Conservation (phyloP, 78 protist genomes). For the Acrasis kona region DNA sequence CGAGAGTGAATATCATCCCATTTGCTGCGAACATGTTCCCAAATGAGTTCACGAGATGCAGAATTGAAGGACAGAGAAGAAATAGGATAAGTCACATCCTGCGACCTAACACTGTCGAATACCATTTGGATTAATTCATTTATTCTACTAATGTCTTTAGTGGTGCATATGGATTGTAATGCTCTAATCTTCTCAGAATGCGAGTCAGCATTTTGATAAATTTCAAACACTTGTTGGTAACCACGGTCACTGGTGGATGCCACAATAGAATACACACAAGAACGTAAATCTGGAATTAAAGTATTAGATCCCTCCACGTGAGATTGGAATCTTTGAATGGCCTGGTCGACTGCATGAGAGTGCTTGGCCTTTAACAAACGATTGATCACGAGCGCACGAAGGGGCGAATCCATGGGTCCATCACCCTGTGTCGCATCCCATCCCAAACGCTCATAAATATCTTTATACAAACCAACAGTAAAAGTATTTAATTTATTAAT, state of each 20-base stretch:
- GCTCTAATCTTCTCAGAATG: background rate
- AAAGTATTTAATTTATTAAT: background rate
- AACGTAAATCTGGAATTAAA: background rate
- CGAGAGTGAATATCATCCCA: too few species aligned
- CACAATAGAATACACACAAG: background rate
- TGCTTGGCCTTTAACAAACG: background rate
- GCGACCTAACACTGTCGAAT: too few species aligned
- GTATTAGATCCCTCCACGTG: too few species aligned
- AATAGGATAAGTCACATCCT: too few species aligned
- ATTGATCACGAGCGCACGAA: background rate
- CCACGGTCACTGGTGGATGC: background rate
- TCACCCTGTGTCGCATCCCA: background rate
- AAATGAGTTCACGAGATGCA: too few species aligned
- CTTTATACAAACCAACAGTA: background rate
- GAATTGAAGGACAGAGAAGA: too few species aligned
- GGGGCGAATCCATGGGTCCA: background rate
- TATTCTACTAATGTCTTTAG: too few species aligned
- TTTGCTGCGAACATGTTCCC: too few species aligned
- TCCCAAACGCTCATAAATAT: background rate
- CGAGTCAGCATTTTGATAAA: background rate
- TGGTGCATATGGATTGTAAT: background rate
- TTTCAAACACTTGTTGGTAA: background rate
- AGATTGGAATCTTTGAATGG: background rate
- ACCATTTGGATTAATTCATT: too few species aligned
- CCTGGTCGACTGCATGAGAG: background rate